Evolutionary conservation across 1,139 yeast species (phyloP).

Genomic region (Neolecta irregularis): DNA sequence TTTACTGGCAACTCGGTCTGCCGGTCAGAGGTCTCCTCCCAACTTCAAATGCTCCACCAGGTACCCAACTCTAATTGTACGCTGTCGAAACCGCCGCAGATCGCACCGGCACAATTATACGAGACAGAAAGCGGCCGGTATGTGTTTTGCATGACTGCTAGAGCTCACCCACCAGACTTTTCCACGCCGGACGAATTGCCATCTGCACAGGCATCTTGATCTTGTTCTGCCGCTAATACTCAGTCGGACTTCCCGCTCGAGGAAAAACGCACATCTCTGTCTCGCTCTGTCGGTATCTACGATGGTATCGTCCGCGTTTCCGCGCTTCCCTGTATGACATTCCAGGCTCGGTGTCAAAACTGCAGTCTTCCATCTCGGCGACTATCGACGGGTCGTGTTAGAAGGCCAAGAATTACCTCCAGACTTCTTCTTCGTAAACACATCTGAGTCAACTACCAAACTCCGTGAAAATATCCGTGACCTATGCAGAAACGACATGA

Average conservation of each 20-base stretch:
- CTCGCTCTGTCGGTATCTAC: constrained; percentile 71
- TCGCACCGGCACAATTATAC: constrained; percentile 62
- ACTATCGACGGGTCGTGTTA: constrained; percentile 54
- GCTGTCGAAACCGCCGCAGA: not conserved
- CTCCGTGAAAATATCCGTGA: constrained; percentile 46
- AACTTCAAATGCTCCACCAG: no score
- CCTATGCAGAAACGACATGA: constrained; percentile 55
- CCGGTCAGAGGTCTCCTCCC: no score
- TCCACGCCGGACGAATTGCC: constrained; percentile 58
- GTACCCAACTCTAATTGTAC: no score
- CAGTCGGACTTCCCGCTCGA: constrained; percentile 91
- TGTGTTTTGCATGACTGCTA: no score
- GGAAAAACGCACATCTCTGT: constrained; percentile 92
- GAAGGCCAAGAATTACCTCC: constrained; percentile 40
- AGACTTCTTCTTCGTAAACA: constrained; percentile 51
- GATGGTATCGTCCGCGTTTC: constrained; percentile 36
- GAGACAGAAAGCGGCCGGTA: constrained; percentile 84
- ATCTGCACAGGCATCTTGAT: not conserved
- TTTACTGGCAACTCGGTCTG: no score
- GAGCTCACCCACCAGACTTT: no score
- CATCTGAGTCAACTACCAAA: constrained; percentile 40
- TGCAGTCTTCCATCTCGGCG: constrained; percentile 82
- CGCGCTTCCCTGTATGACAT: not conserved
- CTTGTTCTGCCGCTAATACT: constrained; percentile 12
- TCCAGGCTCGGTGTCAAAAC: constrained; percentile 70